Evolutionary conservation across 2,329 filamentous ascomycete genomes (phyloP).

Genomic region (Aspergillus sp.): DNA sequence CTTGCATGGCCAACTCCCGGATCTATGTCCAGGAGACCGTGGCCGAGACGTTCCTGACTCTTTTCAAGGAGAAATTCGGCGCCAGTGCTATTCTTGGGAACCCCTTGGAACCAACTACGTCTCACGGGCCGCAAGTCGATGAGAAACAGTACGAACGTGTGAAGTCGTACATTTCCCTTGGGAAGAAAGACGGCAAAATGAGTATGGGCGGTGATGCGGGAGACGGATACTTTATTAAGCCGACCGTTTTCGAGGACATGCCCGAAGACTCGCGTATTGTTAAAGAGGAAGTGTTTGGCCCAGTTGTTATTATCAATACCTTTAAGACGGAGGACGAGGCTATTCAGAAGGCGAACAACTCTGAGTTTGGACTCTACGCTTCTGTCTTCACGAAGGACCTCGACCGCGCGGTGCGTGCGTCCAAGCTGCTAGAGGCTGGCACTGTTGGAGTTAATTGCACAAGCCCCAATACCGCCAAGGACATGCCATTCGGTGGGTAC

Average conservation of each 20-base stretch:
- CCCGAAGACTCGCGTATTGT: conserved; percentile 39
- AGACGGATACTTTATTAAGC: conserved; percentile 85
- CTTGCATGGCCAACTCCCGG: conserved; percentile 62
- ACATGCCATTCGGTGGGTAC: neutral
- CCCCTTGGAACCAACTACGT: conserved; percentile 72
- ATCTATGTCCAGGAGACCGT: conserved; percentile 82
- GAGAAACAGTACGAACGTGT: conserved; percentile 81
- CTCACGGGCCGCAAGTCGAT: conserved; percentile 83
- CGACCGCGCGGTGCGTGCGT: conserved; percentile 27
- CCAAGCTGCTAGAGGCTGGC: conserved; percentile 27
- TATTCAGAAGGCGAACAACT: conserved; percentile 55
- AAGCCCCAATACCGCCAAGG: conserved; percentile 35
- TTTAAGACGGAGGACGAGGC: conserved; percentile 55
- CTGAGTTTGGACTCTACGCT: conserved; percentile 30
- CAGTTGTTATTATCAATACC: conserved; percentile 42
- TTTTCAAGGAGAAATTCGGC: conserved; percentile 72
- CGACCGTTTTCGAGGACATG: conserved; percentile 78
- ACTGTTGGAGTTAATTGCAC: conserved; percentile 36
- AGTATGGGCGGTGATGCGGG: conserved; percentile 67
- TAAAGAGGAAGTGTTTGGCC: conserved; percentile 48
- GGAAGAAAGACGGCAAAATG: conserved; percentile 64
- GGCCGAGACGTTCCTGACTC: conserved; percentile 76
- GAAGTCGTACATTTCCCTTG: conserved; percentile 70
- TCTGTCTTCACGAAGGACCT: conserved; percentile 33
- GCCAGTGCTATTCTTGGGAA: conserved; percentile 73